phyloP scores from a whole-genome alignment of 2,329 filamentous ascomycete species.

The Atkinsonella texensis region DNA sequence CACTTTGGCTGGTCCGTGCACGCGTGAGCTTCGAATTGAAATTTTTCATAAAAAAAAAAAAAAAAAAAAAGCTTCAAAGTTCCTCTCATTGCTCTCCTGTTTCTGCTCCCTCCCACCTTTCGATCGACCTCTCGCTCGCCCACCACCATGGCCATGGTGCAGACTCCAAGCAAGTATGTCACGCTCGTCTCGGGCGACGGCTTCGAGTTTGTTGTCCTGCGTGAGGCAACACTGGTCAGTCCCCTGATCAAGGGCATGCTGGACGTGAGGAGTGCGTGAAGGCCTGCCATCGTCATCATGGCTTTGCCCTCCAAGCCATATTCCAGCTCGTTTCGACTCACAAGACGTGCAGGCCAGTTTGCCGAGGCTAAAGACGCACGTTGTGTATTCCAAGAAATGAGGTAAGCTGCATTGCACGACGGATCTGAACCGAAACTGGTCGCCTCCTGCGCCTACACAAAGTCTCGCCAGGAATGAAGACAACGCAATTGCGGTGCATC shows the following conservation, averaged over 20 bases:
- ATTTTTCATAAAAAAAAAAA: background rate
- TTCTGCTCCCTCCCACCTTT: background rate
- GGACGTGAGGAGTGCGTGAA: conserved; percentile 47
- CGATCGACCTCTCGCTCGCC: conserved; percentile 1
- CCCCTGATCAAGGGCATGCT: conserved; percentile 65
- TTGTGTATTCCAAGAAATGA: conserved; percentile 61
- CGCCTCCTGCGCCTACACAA: background rate
- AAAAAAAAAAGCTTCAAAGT: background rate
- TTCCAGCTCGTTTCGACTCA: conserved; percentile 7
- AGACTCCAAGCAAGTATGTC: conserved; percentile 50
- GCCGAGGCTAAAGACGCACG: conserved; percentile 51
- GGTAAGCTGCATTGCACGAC: conserved; percentile 35
- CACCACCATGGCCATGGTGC: conserved; percentile 12
- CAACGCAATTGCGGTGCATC: conserved; percentile 27
- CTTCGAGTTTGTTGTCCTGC: conserved; percentile 64
- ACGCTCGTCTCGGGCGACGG: conserved; percentile 66
- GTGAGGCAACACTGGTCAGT: conserved; percentile 58
- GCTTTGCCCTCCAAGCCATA: background rate
- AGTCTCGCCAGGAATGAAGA: conserved; percentile 21
- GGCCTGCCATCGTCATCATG: background rate
- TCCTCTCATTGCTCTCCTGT: background rate
- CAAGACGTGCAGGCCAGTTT: conserved; percentile 42
- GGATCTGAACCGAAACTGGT: background rate
- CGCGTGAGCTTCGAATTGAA: background rate
- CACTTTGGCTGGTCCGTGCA: background rate